These are phyloP conservation scores for Backusella westeae DNA, from an alignment of 192 early-diverging fungal species.

Conservation along the genomic window DNA sequence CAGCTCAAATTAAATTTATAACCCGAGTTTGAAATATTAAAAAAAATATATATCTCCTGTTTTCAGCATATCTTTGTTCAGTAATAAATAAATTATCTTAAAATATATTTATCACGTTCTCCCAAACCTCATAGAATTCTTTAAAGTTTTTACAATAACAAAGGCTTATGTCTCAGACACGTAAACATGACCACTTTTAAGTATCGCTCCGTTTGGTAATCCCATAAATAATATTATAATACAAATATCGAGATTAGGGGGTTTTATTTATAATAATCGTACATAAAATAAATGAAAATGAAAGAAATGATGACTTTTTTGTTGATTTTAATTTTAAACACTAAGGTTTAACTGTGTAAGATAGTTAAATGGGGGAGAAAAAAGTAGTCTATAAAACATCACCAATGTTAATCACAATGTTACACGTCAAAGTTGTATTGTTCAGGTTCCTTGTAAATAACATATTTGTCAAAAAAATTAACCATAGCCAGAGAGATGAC, in stretches of 20 bases:
- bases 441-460: neutral
- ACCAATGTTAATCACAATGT: neutral
- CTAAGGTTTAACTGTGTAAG: neutral
- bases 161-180: neutral
- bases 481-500: neutral
- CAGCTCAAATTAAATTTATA: neutral
- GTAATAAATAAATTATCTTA: neutral
- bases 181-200: neutral
- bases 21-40: neutral
- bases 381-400: neutral
- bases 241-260: neutral
- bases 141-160: neutral
- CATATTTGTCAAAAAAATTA: neutral
- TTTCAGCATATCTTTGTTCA: neutral
- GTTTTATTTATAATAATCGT: neutral
- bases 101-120: neutral
- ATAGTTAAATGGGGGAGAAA: neutral
- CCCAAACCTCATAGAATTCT: neutral
- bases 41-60: neutral
- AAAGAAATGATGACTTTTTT: neutral
- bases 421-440: neutral
- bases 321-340: neutral
- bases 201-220: neutral
- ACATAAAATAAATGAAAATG: neutral
- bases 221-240: neutral